A percentile compares a stretch with the other conserved stretches of the same genome.
Conservation (phyloP, 139 green algal species). For the Coelastrella sp. region DNA sequence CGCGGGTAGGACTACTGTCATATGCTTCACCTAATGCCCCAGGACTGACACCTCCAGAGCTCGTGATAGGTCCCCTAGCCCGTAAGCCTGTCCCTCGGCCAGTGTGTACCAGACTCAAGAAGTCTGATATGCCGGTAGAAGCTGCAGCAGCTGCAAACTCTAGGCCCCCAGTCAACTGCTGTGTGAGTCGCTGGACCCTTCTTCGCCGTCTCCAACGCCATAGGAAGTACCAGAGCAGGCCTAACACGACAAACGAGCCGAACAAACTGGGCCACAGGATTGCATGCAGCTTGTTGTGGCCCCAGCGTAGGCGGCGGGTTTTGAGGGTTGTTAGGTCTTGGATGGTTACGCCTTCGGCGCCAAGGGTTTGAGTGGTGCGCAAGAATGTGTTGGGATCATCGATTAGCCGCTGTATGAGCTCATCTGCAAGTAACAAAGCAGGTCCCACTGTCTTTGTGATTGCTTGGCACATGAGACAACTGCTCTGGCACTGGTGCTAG, state of each 20-base stretch:
- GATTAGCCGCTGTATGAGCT: constrained; percentile 44
- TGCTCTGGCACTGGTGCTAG: too few species aligned
- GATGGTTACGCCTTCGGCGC: constrained; percentile 34
- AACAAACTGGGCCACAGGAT: constrained; percentile 44
- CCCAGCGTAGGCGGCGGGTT: background rate
- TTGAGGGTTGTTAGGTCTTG: constrained; percentile 11
- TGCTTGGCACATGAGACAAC: too few species aligned
- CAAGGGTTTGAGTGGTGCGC: constrained; percentile 44
- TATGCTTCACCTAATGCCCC: too few species aligned
- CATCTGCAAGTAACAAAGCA: background rate
- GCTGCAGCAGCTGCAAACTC: background rate
- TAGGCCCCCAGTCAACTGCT: background rate
- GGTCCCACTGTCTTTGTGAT: too few species aligned
- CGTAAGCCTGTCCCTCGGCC: too few species aligned
- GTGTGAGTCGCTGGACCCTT: constrained; percentile 7
- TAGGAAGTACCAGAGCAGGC: background rate
- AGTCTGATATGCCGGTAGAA: background rate
- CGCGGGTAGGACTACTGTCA: too few species aligned
- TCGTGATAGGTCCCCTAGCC: too few species aligned
- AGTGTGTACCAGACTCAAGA: background rate
- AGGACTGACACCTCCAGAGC: too few species aligned
- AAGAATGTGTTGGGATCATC: constrained; percentile 50
- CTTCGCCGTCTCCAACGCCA: constrained; percentile 26
- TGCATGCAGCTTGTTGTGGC: constrained; percentile 22
- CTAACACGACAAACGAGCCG: constrained; percentile 10